phyloP scores from a whole-genome alignment of 148 eudicot genomes.

The Rheum nobile region DNA sequence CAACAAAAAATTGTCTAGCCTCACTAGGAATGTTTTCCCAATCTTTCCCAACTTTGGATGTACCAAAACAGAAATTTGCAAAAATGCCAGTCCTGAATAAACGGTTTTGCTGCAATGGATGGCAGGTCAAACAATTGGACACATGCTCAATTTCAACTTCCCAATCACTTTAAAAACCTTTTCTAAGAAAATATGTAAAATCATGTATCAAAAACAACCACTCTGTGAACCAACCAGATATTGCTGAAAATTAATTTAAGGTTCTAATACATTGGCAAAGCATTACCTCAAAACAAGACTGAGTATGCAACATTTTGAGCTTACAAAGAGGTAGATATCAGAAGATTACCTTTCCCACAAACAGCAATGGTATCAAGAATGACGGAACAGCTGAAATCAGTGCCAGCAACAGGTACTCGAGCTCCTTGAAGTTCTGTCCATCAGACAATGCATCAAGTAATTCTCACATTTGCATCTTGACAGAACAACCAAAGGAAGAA shows the following conservation, averaged over 20 bases:
- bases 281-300: not conserved
- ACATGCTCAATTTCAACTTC: not conserved
- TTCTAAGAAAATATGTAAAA: not conserved
- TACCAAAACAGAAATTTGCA: not conserved
- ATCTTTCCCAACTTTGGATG: not conserved
- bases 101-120: too few relatives aligned
- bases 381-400: slow-evolving; percentile 84
- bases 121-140: not conserved
- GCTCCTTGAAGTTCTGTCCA: slow-evolving; percentile 75
- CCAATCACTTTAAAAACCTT: not conserved
- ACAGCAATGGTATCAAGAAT: slow-evolving; percentile 61
- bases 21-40: not conserved
- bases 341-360: slow-evolving; percentile 64
- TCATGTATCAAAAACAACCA: not conserved
- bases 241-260: not conserved
- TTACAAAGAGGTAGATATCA: not conserved
- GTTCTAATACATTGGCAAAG: not conserved
- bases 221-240: not conserved
- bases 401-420: slow-evolving; percentile 77
- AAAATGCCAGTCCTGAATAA: not conserved
- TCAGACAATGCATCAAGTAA: not conserved
- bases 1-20: not conserved
- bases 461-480: not conserved
- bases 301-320: not conserved
- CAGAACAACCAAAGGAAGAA: not conserved